Base-by-base conservation (phyloP, 805 yeast species). In the Lachancea quebecensis region DNA sequence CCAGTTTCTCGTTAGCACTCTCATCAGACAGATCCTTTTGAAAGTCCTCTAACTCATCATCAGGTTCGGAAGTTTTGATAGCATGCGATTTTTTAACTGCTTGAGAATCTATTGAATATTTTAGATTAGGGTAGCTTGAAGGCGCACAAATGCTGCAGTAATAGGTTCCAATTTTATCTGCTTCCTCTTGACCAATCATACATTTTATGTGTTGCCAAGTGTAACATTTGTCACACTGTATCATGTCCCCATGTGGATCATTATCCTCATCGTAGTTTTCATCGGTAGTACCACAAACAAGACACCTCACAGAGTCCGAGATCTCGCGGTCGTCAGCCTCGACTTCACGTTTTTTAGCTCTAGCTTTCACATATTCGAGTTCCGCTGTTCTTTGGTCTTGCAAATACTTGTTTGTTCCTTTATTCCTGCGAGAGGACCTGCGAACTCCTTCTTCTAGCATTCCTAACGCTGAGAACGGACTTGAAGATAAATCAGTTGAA, bases 151-250 rank as follows among this genome's bases (percentile, higher is more conserved):
- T 62, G 53, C 75, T 72, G 64, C 90, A 82, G 16, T 53, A 51
- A 57, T 82, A 81, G 10, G 56, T 50, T 10, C 72, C 65, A 2
- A 85, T 83, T 1, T 73, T 59, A 28, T 56, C 57, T 29, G 59
- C 64, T 17, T 54, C 57, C n/a, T 55, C 55, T 10, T 57, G 52
- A 4, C 66, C 58, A 21, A 81, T 73, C 75, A 81, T 70, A 60
- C 90, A 83, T 44, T 58, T 65, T 29, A 76, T 74, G 56, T 83
- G 90, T 57, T 83, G 89, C 89, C 89, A 83, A 2, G 87, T 75
- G 38, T 71, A 62, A 57, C 90, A 83, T 7, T 63, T 53, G 25
- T 79, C 86, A 62, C 90, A 83, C 54, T 78, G 79, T 25, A 82
- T 73, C 84, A 81, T 80, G 10, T 68, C 69, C 11, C 84, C 79